Base-by-base conservation (phyloP, 164 flowering plant genomes). In the Pachysandra terminalis region DNA sequence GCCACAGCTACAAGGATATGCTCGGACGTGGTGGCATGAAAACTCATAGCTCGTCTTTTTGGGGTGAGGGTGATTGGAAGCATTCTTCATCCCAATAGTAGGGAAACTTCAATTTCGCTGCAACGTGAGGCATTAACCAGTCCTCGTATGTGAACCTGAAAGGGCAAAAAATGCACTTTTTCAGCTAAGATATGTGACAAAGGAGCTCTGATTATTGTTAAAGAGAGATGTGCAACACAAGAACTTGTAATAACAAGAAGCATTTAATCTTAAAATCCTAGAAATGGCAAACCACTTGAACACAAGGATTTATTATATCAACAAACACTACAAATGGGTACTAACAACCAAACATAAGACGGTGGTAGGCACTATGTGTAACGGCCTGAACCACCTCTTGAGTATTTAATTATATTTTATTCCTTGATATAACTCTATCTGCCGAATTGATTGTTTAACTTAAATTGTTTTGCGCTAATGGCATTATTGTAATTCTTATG, bases 121-220 rank as follows among this genome's bases (percentile, higher is more conserved):
- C 96, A 74, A 84, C 81, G 70, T 94, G 98, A 32, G 97, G 97
- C 97, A 94, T 83, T 65, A 54, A 70, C 98, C 98, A 94, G 60
- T 87, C 96, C 25, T 86, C 79, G 41, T 94, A 94, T 25, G 81
- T 80, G 79, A 94, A 91, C 81, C 96, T 91, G 87, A 59, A 80
- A 75, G 17, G 7, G n/a, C 19, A 61, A 22, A 28, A 16, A 15
- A 10, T 16, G 19, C 32, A 24, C 13, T 2, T 7, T 17, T 48
- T 57, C 26, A 49, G 60, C 52, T 23, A 59, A 49, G 32, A 5
- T 28, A 16, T 23, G 10, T 5, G 23, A 63, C 12, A 14, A 37
- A 35, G 7, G 23, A 19, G 21, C 13, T 51, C 22, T 66, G 16
- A 45, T 10, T 16, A 40, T n/a, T 24, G 23, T 24, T 21, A 22